Percentiles rank a stretch among this genome's conserved stretches.
Evolutionary conservation across 768 basidiomycete species (phyloP).

Genomic region (Rossbeevera mucosa): DNA sequence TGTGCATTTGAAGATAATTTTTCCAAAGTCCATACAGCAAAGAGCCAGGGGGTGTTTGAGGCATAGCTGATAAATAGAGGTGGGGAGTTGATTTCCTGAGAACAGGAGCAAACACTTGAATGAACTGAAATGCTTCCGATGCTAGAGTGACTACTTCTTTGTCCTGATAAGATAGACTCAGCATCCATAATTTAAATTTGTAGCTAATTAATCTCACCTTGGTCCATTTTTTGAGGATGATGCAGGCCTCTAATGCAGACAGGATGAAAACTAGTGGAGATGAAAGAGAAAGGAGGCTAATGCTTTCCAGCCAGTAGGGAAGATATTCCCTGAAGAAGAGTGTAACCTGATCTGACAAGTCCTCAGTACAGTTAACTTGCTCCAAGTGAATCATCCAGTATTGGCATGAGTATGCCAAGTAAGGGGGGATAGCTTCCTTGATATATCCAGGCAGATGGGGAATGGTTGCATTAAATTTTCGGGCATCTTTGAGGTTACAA

Average conservation of each 20-base stretch:
- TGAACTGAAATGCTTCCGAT: conserved; percentile 3
- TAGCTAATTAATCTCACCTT: background rate
- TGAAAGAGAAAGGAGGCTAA: background rate
- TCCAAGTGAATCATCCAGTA: background rate
- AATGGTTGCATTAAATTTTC: background rate
- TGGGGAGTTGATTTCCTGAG: background rate
- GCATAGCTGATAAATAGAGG: background rate
- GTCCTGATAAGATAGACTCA: background rate
- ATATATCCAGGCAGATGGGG: background rate
- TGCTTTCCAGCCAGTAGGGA: background rate
- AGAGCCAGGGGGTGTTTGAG: background rate
- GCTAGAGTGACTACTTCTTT: background rate
- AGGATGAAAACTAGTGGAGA: background rate
- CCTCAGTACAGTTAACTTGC: background rate
- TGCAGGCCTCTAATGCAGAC: background rate
- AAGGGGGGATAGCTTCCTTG: background rate
- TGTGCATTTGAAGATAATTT: background rate
- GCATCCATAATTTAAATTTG: background rate
- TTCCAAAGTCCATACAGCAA: background rate
- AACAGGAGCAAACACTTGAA: conserved; percentile 3
- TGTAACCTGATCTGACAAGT: background rate
- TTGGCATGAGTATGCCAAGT: background rate
- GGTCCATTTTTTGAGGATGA: background rate
- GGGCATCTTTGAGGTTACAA: background rate
- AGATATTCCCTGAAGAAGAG: background rate